phyloP scores from a whole-genome alignment of 148 eudicot species.

The Spergularia bocconei region DNA sequence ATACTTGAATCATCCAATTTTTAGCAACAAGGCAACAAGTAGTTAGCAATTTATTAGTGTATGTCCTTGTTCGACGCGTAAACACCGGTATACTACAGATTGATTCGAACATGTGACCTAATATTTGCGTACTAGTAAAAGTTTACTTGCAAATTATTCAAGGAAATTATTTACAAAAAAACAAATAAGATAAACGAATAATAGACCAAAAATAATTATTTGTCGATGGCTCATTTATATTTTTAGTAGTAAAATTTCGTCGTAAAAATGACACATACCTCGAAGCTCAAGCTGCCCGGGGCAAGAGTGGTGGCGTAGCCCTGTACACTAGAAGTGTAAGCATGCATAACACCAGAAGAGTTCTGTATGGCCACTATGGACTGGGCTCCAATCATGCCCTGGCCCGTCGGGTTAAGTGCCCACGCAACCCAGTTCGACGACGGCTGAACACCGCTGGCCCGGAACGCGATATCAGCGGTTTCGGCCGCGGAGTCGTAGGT shows the following conservation, averaged over 20 bases:
- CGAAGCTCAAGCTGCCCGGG: conserved; percentile 41
- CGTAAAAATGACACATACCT: conserved; percentile 12
- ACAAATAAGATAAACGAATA: too few relatives aligned
- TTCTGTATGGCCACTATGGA: conserved; percentile 54
- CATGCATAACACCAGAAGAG: conserved; percentile 34
- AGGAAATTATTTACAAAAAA: too few relatives aligned
- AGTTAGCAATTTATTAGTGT: too few relatives aligned
- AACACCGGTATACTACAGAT: too few relatives aligned
- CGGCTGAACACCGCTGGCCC: conserved; percentile 38
- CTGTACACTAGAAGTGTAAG: conserved; percentile 47
- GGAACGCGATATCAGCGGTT: conserved; percentile 65
- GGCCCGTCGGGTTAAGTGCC: conserved; percentile 48
- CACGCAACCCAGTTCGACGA: conserved; percentile 70
- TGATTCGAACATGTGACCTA: too few relatives aligned
- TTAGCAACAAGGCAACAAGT: not conserved
- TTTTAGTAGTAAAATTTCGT: too few relatives aligned
- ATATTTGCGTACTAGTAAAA: too few relatives aligned
- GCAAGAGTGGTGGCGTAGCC: conserved; percentile 4
- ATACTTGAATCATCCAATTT: not conserved
- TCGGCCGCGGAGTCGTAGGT: conserved; percentile 42
- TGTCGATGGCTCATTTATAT: too few relatives aligned
- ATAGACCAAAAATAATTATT: too few relatives aligned
- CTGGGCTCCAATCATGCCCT: conserved; percentile 62
- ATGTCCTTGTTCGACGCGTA: too few relatives aligned
- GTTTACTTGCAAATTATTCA: too few relatives aligned